Conservation (phyloP, 306 rosid species). For the Gynostemma pentaphyllum region DNA sequence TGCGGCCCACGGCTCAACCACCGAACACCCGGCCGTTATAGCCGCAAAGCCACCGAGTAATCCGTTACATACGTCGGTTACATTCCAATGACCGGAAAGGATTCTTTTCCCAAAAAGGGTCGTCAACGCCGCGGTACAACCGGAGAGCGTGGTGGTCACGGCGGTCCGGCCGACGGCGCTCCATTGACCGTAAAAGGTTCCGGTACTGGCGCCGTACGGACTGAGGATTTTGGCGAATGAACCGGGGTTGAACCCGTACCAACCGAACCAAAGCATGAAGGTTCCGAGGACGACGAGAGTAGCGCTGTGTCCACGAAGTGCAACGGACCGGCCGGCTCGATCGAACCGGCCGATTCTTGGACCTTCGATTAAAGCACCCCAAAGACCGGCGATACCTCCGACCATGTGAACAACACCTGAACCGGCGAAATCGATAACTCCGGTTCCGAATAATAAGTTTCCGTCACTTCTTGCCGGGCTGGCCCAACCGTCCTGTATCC, state of each 20-base stretch:
- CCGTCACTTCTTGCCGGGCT: not conserved
- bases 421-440: constrained; percentile 12
- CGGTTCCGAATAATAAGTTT: not conserved
- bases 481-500: constrained; percentile 9
- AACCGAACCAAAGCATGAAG: constrained; percentile 12
- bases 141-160: constrained; percentile 6
- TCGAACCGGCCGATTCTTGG: constrained; percentile 10
- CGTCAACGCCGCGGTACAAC: constrained; percentile 5
- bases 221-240: not conserved
- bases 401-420: constrained; percentile 13
- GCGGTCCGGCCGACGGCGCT: constrained; percentile 12
- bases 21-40: constrained; percentile 8
- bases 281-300: constrained; percentile 8
- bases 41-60: constrained; percentile 10
- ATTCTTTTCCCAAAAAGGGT: constrained; percentile 8
- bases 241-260: constrained; percentile 15
- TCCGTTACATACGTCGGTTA: constrained; percentile 10
- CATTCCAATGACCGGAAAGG: constrained; percentile 11
- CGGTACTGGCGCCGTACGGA: not conserved
- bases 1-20: constrained; percentile 11
- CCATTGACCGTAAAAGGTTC: constrained; percentile 6
- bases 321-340: not conserved
- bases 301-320: constrained; percentile 3
- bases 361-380: constrained; percentile 8
- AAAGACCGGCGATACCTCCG: constrained; percentile 9